Base-by-base conservation (phyloP, 1,139 yeast genomes). In the Kodamaea arcana region DNA sequence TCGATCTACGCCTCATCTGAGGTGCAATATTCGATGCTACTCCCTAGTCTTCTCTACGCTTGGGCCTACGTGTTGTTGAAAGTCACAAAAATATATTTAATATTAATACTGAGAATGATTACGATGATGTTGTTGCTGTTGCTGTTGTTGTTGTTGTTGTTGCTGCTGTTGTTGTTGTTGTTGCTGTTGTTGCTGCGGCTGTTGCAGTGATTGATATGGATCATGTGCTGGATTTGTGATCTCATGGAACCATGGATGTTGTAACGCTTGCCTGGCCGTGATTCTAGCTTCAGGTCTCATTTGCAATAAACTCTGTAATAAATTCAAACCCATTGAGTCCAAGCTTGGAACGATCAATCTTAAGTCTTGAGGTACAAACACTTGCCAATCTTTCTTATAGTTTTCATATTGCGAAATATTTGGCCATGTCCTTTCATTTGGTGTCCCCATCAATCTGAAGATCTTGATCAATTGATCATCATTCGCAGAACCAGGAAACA, bases 351-450 rank as follows among this genome's bases (percentile, higher is more conserved):
- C 76, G 33, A 88, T 66, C 28, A 74, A 69, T 42, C 94, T 72
- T 50, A 94, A 70, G 60, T 90, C 95, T 57, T 86, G 95, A 4
- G 94, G 92, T 21, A 83, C 78, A 54, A 77, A 86, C 11, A 80
- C 69, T 46, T 80, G 84, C 75, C 90, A 85, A 50, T 82, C 83
- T 30, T 80, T 74, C 58, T 83, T 80, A 58, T 81, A 94, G 58
- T 92, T 88, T 28, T 97, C 94, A 49, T 86, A 74, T 28, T 79
- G 76, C 7, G 94, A 77, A 26, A 92, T 83, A 2, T 94, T 94
- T 0, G 97, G 97, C 99, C 98, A 94, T 4, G 94, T 83, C 44
- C 86, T 72, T 59, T 90, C 97, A 50, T 82, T 85, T 27, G 99
- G 98, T 1, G 97, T 90, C 14, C 98, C 98, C 95, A 90, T 85